Percentiles rank a stretch among this genome's conserved stretches.
Evolutionary conservation across 2,329 filamentous ascomycete species (phyloP).

Genomic region (Coniochaeta ligniaria): DNA sequence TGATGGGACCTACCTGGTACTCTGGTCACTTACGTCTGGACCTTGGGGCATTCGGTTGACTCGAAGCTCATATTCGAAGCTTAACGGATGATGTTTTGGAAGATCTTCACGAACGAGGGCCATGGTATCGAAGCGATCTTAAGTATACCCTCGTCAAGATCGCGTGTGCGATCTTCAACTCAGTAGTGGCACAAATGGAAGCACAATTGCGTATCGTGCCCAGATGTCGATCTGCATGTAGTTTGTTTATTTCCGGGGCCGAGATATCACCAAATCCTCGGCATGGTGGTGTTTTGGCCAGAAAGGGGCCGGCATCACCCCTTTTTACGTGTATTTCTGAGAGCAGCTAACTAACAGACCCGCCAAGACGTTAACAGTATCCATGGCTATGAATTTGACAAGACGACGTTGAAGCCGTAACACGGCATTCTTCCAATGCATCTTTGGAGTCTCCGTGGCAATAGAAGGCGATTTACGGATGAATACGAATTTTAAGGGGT

Average conservation of each 20-base stretch:
- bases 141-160: neutral
- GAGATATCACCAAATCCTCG: neutral
- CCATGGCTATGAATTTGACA: neutral
- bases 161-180: neutral
- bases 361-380: neutral
- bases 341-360: neutral
- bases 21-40: neutral
- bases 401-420: neutral
- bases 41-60: constrained; percentile 2
- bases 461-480: neutral
- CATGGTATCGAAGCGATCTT: neutral
- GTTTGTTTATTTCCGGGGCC: neutral
- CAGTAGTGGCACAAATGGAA: neutral
- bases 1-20: constrained; percentile 1
- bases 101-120: neutral
- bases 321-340: neutral
- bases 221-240: neutral
- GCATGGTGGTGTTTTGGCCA: constrained; percentile 1
- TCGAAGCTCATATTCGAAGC: neutral
- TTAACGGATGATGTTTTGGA: neutral
- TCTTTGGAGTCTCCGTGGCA: neutral
- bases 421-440: neutral
- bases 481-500: neutral
- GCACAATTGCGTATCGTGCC: neutral
- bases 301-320: constrained; percentile 1